Evolutionary conservation across 768 basidiomycete genomes (phyloP).

Genomic region (Tulasnella sp.): DNA sequence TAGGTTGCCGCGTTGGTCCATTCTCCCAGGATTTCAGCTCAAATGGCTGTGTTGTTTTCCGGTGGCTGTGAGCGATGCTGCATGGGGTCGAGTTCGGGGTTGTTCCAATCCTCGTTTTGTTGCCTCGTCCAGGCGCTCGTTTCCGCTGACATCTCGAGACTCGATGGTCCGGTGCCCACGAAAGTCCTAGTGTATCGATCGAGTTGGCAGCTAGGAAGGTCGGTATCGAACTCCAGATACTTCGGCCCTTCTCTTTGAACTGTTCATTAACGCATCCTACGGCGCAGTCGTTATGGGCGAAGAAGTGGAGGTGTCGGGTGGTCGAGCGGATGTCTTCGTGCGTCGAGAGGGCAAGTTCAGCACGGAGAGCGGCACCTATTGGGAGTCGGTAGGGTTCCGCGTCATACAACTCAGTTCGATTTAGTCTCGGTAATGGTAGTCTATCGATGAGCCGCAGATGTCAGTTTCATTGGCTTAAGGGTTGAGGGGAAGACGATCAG

Average conservation of each 20-base stretch:
- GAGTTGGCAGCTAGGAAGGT: conserved; percentile 23
- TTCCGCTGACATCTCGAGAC: conserved; percentile 24
- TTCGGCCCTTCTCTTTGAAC: neutral
- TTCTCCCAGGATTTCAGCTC: neutral
- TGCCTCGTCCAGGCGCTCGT: conserved; percentile 22
- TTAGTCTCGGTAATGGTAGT: neutral
- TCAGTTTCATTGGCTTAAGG: neutral
- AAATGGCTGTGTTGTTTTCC: neutral
- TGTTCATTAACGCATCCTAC: neutral
- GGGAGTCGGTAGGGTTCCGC: neutral
- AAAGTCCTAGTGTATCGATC: neutral
- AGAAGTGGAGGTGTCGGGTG: conserved; percentile 9
- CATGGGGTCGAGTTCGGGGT: neutral
- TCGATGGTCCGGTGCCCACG: conserved; percentile 25
- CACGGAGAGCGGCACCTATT: neutral
- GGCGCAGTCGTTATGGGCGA: conserved; percentile 6
- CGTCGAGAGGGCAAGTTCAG: neutral
- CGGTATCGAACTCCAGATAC: neutral
- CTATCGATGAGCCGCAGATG: neutral
- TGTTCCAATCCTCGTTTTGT: conserved; percentile 7
- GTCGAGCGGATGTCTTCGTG: neutral
- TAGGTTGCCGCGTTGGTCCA: neutral
- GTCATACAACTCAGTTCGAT: neutral
- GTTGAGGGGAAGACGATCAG: neutral
- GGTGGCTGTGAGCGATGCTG: neutral